Conservation (phyloP, 345 rosid species). For the Pistacia vera region DNA sequence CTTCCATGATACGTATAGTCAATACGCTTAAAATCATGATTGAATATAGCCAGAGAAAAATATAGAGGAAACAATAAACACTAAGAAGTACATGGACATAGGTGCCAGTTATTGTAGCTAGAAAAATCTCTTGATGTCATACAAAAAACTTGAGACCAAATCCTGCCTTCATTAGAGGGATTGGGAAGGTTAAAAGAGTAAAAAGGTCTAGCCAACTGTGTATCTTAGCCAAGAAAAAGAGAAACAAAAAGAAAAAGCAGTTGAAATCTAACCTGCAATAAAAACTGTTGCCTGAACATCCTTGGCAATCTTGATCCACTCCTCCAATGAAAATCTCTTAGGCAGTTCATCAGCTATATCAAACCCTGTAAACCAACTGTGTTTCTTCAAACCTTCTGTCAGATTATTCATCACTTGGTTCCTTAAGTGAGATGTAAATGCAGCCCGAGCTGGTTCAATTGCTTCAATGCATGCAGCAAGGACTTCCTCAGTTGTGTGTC, state of each 20-base stretch:
- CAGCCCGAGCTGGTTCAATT: slow-evolving; percentile 77
- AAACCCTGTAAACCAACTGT: slow-evolving; percentile 80
- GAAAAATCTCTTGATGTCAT: background rate
- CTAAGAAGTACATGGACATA: background rate
- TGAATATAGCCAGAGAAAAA: slow-evolving; percentile 9
- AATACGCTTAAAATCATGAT: background rate
- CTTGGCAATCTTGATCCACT: slow-evolving; percentile 79
- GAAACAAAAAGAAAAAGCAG: background rate
- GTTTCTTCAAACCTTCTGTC: slow-evolving; percentile 61
- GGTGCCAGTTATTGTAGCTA: background rate
- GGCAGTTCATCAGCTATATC: slow-evolving; percentile 79
- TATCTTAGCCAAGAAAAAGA: background rate
- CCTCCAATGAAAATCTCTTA: slow-evolving; percentile 50
- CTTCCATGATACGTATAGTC: background rate
- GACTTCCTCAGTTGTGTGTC: slow-evolving; percentile 97
- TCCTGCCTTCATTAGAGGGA: slow-evolving; percentile 1
- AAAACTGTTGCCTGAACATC: slow-evolving; percentile 77
- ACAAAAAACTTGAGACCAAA: background rate
- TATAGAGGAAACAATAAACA: background rate
- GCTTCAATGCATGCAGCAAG: slow-evolving; percentile 88
- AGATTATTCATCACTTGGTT: slow-evolving; percentile 78
- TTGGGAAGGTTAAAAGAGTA: background rate
- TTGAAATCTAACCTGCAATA: slow-evolving; percentile 63
- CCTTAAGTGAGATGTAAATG: slow-evolving; percentile 74
- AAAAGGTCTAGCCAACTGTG: background rate